phyloP scores from a whole-genome alignment of 768 basidiomycete species.

The Cystobasidium ongulense region DNA sequence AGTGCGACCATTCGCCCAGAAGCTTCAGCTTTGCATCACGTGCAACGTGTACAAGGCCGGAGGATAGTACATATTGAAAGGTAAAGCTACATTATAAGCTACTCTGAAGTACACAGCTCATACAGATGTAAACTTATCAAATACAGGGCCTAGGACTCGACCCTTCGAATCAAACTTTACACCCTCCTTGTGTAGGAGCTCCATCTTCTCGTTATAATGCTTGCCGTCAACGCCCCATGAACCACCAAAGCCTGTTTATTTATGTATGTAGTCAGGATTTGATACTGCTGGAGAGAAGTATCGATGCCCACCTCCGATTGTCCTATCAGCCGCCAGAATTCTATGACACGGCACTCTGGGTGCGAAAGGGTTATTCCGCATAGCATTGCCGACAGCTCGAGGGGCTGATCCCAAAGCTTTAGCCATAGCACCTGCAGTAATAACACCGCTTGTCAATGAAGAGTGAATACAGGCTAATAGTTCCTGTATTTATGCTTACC shows the following conservation, averaged over 20 bases:
- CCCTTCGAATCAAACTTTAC: constrained; percentile 52
- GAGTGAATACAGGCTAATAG: no score
- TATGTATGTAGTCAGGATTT: constrained; percentile 52
- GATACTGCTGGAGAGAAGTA: constrained; percentile 49
- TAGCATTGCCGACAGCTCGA: constrained; percentile 54
- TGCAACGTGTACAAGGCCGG: no score
- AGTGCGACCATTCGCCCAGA: no score
- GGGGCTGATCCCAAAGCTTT: constrained; percentile 3
- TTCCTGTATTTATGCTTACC: no score
- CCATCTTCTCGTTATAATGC: constrained; percentile 51
- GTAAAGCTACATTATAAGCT: no score
- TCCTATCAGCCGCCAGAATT: constrained; percentile 57
- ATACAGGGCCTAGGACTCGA: constrained; percentile 44
- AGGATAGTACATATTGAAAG: no score
- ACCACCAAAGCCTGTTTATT: not conserved
- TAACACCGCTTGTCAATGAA: no score
- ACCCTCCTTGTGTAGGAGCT: constrained; percentile 53
- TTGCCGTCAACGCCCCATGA: constrained; percentile 40
- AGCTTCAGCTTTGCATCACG: no score
- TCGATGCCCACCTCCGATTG: constrained; percentile 54
- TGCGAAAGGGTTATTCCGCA: constrained; percentile 60
- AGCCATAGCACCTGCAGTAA: not conserved
- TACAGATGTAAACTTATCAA: not conserved
- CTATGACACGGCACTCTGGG: constrained; percentile 65
- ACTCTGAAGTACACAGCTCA: not conserved